These are phyloP conservation scores for Clavispora phyllophila DNA, from an alignment of 805 yeast species.

Conservation along the genomic window DNA sequence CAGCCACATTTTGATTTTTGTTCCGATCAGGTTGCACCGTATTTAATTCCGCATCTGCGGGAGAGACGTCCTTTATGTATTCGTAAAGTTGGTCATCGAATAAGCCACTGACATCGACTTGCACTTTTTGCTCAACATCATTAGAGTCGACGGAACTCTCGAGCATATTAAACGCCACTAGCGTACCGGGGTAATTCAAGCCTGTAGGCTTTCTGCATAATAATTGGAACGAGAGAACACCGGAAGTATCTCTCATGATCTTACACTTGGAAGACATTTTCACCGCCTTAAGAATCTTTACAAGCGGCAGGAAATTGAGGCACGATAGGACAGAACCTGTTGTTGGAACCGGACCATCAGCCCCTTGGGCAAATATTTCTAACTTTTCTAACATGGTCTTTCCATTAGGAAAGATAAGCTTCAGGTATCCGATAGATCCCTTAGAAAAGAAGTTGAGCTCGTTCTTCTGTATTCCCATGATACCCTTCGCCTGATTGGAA, in stretches of 20 bases:
- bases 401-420: slow-evolving; percentile 61
- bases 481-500: slow-evolving; percentile 15
- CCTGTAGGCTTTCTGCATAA: slow-evolving; percentile 28
- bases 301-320: slow-evolving; percentile 30
- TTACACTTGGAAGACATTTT: slow-evolving; percentile 37
- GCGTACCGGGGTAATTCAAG: slow-evolving; percentile 30
- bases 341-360: slow-evolving; percentile 5
- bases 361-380: slow-evolving; percentile 26
- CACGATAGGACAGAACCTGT: slow-evolving; percentile 23
- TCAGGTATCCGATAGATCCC: slow-evolving; percentile 71
- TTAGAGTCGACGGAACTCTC: slow-evolving; percentile 21
- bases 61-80: slow-evolving; percentile 13
- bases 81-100: slow-evolving; percentile 26
- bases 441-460: slow-evolving; percentile 56
- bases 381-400: slow-evolving; percentile 59
- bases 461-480: slow-evolving; percentile 11
- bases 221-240: slow-evolving; percentile 34
- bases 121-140: slow-evolving; percentile 6
- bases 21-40: not conserved
- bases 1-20: slow-evolving; percentile 3
- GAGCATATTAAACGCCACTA: slow-evolving; percentile 37
- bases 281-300: slow-evolving; percentile 30
- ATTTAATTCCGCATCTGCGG: not conserved
- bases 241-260: slow-evolving; percentile 30
- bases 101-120: slow-evolving; percentile 15